Evolutionary conservation across 768 basidiomycete species (phyloP), one percentile per base, ranked within the genome.

Genomic region (Xerocomellus intermedius): DNA sequence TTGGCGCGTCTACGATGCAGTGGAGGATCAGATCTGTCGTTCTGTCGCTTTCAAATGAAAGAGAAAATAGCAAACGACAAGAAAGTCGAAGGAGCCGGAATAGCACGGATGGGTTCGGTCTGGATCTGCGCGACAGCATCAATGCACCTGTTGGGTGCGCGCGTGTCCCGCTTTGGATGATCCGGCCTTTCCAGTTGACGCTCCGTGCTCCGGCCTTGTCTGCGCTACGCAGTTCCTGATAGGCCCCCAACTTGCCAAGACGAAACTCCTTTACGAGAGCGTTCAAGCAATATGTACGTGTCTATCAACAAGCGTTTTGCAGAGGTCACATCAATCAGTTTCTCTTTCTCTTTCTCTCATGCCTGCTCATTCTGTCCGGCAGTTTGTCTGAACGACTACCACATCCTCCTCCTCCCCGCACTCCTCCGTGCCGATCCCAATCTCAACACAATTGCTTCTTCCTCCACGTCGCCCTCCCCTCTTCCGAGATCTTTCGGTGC

Each of bases 381-480:
- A 81, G 79, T 91, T 62, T 90, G 87, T 87, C 79, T 91, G 4
- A 94, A 99, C 72, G 96, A 98, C 75, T 99, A 98, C 72, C 96
- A 99, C 66, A 85, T 98, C 45, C 88, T 97, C 83, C 96, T n/a
- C n/a, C n/a, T n/a, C 9, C 96, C 96, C 2, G 79, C 82, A 41
- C 85, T 98, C 73, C 81, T 98, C 28, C 86, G 95, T 47, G 79
- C 84, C 26, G 58, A 79, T 73, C 22, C 77, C 69, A 51, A 79
- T 64, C 68, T 92, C 9, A 47, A 47, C 64, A 71, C 17, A 76
- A n/a, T n/a, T n/a, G n/a, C n/a, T n/a, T n/a, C 74, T 98, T 98
- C 80, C 83, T 97, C 73, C 96, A 98, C 69, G 94, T 96, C 53
- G 91, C 96, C 3, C 98, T 97, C 75, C 96, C 96, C 4, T 89